Base-by-base conservation (phyloP, 306 rosid species). In the Lathyrus sativus region DNA sequence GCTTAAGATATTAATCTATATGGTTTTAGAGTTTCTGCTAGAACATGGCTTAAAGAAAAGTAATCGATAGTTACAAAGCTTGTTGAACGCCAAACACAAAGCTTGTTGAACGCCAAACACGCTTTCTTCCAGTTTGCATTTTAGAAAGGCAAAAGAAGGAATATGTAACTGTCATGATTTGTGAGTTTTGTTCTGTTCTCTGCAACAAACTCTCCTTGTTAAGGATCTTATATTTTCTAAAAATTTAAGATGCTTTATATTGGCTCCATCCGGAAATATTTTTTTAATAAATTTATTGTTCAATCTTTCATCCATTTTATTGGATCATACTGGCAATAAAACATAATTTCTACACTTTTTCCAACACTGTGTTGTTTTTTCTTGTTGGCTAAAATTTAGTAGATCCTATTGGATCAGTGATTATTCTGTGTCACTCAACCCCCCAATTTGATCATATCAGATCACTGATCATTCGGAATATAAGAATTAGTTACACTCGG, bases 1-100 rank as follows among this genome's bases (percentile, higher is more conserved):
- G 67, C 50, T 48, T 56, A 68, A 14, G 50, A 18, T 49, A 28
- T n/a, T 22, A 4, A 11, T 41, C 2, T 12, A 9, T 48, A 28
- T 28, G 42, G 53, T 49, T 19, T 19, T 42, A 26, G 29, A 50
- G 55, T 61, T 68, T 68, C 46, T 67, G 73, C 37, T 17, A 48
- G 33, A 35, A 14, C 59, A 31, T 11, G 35, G 12, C 53, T 45
- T 45, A 4, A 6, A 9, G 39, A 39, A 15, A 49, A n/a, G 6
- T 61, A 5, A 69, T 51, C 66, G 80, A 31, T 76, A 3, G 17
- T 76, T 62, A 69, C 80, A 53, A 76, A 76, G 80, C 51, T 61
- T 42, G 37, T 29, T 33, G 65, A 33, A 29, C 9, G 31, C 71
- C 15, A 62, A 55, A 49, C 50, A 45, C 80, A 53, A 76, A 76